Base-by-base conservation (phyloP, 768 basidiomycete genomes). In the Calvatia gigantea region DNA sequence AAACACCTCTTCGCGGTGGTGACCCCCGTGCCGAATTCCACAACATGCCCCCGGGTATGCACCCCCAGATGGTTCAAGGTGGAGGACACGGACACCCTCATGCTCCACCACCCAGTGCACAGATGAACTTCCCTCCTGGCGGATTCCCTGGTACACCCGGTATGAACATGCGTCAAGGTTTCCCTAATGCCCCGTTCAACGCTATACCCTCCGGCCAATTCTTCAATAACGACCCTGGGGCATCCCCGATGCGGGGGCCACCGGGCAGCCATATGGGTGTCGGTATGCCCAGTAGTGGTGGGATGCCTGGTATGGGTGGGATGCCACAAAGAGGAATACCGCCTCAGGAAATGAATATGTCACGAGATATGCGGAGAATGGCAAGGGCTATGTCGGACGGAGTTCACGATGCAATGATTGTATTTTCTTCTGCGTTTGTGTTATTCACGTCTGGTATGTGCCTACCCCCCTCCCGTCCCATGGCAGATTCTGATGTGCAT, bases 311-410 rank as follows among this genome's bases (percentile, higher is more conserved):
- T 7, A 69, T 72, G 61, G 60, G 60, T 2, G 62, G 64, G 9
- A 69, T 71, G 68, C 33, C 46, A 12, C 54, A 47, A 29, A 46
- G 54, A 43, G 54, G 54, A 28, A 49, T 56, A 39, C 54, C 54
- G 21, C 54, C 54, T 2, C 54, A 46, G 21, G 58, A 61, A 2
- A 64, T 66, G 60, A 67, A 68, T 27, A 61, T 69, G 31, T 50
- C 63, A 1, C 66, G 62, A 19, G 65, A 63, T 35, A 59, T 66
- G 29, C 56, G 65, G 51, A 60, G 71, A 43, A 65, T 67, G 57
- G 60, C 67, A 25, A 60, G 68, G 19, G 67, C 66, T 35, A 71
- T 73, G 69, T 52, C 49, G 54, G 69, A 70, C n/a, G 43, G 70
- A 64, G 15, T 69, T 66, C 45, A 60, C 64, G 5, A 69, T 69